These are phyloP conservation scores for Cyberlindnera xishuangbannaensis DNA, from an alignment of 805 yeast species.

Conservation along the genomic window DNA sequence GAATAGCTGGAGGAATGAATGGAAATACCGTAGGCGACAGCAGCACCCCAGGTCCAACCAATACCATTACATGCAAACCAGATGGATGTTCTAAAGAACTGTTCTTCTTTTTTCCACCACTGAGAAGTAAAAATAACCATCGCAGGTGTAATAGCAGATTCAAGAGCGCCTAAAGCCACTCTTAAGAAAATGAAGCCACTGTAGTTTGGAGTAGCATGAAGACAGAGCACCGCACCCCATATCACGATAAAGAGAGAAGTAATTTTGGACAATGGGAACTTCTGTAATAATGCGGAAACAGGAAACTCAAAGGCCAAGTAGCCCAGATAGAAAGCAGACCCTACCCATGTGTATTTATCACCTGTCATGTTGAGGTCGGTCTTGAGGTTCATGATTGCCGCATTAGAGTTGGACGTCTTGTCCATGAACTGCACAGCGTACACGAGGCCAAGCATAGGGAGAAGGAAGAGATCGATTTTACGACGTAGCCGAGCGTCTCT, in stretches of 20 bases:
- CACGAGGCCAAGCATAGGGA: constrained; percentile 44
- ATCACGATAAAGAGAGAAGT: not conserved
- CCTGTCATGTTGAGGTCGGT: constrained; percentile 36
- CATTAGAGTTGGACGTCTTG: constrained; percentile 40
- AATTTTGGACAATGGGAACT: not conserved
- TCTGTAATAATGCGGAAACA: not conserved
- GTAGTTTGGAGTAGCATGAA: not conserved
- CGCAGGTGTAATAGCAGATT: not conserved
- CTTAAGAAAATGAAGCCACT: not conserved
- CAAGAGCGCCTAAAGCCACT: not conserved
- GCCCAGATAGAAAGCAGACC: not conserved
- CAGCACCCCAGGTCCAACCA: not conserved
- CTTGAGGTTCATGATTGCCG: constrained; percentile 45
- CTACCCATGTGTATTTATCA: not conserved
- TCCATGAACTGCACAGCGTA: constrained; percentile 54
- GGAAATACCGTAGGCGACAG: not conserved
- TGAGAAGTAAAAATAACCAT: not conserved
- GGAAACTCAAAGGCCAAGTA: not conserved
- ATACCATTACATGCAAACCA: not conserved
- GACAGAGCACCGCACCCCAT: not conserved
- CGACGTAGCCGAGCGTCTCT: constrained; percentile 31
- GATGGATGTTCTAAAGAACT: not conserved
- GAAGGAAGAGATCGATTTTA: constrained; percentile 45
- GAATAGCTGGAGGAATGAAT: not conserved
- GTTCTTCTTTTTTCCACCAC: not conserved